Evolutionary conservation across 768 basidiomycete species (phyloP), one percentile per base, ranked within the genome.

Genomic region (Collybiopsis luxurians): DNA sequence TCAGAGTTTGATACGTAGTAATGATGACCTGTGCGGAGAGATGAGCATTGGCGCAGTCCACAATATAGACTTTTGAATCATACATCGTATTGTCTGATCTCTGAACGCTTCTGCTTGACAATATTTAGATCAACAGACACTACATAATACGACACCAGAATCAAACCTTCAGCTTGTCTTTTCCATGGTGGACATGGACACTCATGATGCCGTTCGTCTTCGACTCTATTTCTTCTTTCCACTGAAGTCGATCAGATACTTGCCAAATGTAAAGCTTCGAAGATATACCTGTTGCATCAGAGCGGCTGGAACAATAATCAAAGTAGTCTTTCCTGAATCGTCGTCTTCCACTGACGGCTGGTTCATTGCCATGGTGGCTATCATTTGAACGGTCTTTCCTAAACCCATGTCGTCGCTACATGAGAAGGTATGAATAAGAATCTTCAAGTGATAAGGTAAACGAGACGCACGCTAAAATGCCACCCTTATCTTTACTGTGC

Each of bases 341-440:
- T 75, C 69, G 17, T 81, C 80, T 27, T 80, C 73, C 0, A 67
- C 61, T 0, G 65, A 65, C 0, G 89, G 84, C 63, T 76, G 76
- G 62, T 91, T 89, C 64, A 77, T 77, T 19, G 79, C 82, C 83
- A 92, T 90, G 0, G 84, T 82, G 2, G 90, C 90, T 46, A 92
- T 90, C 82, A 87, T 86, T 65, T 90, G 87, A 1, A 90, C 83
- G 7, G 87, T 89, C 71, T 90, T 88, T 2, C 84, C 83, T 27
- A 86, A 75, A 55, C 86, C 86, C 87, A 89, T 88, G 48, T 89
- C 86, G 64, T 88, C 86, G 9, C 83, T 84, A 59, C 34, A 38
- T 6, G 44, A 47, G 44, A 27, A 31, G 50, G 53, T 23, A 30
- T 63, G 42, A 60, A 12, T 47, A 28, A 49, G 28, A 12, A 31